Percentiles rank a stretch among this genome's conserved stretches.
Conservation (phyloP, 2,329 filamentous ascomycete species). For the Emydomyces testavorans region DNA sequence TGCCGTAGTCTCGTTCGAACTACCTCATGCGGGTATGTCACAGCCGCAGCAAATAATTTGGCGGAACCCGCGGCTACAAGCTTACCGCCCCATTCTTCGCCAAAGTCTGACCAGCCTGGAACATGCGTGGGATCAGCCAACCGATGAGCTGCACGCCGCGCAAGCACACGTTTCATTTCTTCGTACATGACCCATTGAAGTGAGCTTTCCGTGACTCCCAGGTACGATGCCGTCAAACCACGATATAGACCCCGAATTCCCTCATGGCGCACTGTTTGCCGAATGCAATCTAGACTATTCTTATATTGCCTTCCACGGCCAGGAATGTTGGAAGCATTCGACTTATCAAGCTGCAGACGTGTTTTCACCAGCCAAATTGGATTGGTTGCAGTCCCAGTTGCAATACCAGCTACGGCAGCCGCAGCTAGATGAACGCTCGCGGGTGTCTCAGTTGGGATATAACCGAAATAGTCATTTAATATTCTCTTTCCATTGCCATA, state of each 20-base stretch:
- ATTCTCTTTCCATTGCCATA: constrained; percentile 86
- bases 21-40: constrained; percentile 89
- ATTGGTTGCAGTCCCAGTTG: constrained; percentile 83
- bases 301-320: constrained; percentile 58
- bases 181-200: constrained; percentile 93
- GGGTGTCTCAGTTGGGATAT: constrained; percentile 38
- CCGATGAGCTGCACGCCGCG: constrained; percentile 49
- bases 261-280: constrained; percentile 68
- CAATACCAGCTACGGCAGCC: constrained; percentile 66
- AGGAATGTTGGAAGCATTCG: constrained; percentile 53
- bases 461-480: constrained; percentile 55
- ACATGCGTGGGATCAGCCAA: constrained; percentile 46
- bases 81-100: constrained; percentile 56
- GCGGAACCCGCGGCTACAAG: constrained; percentile 60
- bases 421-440: constrained; percentile 66
- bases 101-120: constrained; percentile 47
- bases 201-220: constrained; percentile 81
- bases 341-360: constrained; percentile 80
- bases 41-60: constrained; percentile 71
- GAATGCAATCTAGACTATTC: constrained; percentile 79
- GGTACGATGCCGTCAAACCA: constrained; percentile 79
- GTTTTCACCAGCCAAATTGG: constrained; percentile 97
- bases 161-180: constrained; percentile 69
- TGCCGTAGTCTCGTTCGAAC: constrained; percentile 72
- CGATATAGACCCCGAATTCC: constrained; percentile 75